These are phyloP conservation scores for Fusarium vanettenii DNA, from an alignment of 2,329 filamentous ascomycete species.

Conservation along the genomic window DNA sequence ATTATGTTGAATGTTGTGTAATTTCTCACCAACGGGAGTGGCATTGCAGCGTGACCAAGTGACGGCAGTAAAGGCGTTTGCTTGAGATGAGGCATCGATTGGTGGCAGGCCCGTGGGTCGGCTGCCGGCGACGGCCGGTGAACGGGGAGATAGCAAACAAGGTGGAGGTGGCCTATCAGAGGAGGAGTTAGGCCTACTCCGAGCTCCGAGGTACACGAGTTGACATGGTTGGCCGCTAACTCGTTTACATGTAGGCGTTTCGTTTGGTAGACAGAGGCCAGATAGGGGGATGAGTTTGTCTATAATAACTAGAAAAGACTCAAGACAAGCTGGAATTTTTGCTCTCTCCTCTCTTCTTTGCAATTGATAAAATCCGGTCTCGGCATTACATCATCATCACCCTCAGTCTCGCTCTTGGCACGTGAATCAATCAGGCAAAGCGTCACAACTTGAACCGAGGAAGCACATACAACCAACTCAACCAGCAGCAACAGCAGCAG, in stretches of 20 bases:
- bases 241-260: neutral
- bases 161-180: constrained; percentile 42
- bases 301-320: neutral
- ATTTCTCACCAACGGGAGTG: constrained; percentile 1
- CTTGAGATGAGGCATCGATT: neutral
- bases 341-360: neutral
- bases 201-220: constrained; percentile 5
- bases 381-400: constrained; percentile 6
- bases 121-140: constrained; percentile 43
- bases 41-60: neutral
- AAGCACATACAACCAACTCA: neutral
- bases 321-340: neutral
- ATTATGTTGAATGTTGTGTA: constrained; percentile 29
- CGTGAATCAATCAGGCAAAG: neutral
- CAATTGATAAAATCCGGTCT: neutral
- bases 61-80: neutral
- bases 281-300: neutral
- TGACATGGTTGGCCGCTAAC: constrained; percentile 1
- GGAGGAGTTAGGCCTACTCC: constrained; percentile 15
- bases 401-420: neutral
- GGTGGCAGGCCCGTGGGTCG: constrained; percentile 18
- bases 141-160: neutral
- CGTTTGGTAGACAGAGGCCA: neutral
- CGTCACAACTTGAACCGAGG: neutral
- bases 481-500: neutral